Conservation (phyloP, 176 grass and related monocot species). For the Musa troglodytarum region DNA sequence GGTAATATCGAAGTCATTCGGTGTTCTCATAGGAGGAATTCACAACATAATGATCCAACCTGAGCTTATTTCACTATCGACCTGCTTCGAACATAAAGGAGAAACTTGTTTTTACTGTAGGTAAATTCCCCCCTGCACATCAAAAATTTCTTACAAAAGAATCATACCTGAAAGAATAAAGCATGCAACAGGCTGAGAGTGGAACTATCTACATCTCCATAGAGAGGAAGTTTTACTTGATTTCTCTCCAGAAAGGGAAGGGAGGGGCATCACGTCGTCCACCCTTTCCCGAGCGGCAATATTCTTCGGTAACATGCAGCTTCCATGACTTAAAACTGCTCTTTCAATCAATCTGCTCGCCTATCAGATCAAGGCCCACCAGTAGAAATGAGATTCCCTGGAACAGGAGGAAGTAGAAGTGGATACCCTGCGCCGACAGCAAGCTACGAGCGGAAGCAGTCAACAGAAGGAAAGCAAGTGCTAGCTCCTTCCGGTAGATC, state of each 20-base stretch:
- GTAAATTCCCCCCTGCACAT: background rate
- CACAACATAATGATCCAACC: too few relatives aligned
- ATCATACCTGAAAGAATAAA: constrained; percentile 10
- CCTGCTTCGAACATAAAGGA: too few relatives aligned
- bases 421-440: constrained; percentile 90
- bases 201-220: constrained; percentile 6
- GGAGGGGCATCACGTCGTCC: background rate
- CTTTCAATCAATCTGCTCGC: constrained; percentile 77
- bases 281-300: background rate
- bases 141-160: constrained; percentile 16
- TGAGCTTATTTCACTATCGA: too few relatives aligned
- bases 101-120: background rate
- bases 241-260: background rate
- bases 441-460: constrained; percentile 79
- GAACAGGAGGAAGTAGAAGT: constrained; percentile 99
- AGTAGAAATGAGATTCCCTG: constrained; percentile 93
- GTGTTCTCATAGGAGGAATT: too few relatives aligned
- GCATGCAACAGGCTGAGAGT: background rate
- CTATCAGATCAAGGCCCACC: constrained; percentile 94
- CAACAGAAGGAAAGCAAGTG: constrained; percentile 65
- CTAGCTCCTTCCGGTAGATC: constrained; percentile 94
- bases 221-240: background rate
- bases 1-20: too few relatives aligned
- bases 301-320: background rate
- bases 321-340: background rate